Percentiles rank a stretch among this genome's conserved stretches.
phyloP scores from a whole-genome alignment of 2,329 filamentous ascomycete species.

The Xylariaceae sp. region DNA sequence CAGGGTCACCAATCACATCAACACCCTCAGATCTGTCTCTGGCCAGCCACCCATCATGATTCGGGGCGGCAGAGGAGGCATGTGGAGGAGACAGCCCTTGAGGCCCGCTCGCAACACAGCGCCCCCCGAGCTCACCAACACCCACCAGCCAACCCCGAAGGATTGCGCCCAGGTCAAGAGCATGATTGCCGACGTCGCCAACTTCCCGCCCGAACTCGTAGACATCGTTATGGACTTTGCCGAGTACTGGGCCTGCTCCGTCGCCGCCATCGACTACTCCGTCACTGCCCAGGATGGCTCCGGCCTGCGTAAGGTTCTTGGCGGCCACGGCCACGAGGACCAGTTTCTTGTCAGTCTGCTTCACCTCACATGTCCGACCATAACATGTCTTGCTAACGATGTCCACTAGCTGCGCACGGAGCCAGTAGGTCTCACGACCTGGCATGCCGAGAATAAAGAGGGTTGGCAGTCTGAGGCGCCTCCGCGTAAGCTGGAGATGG shows the following conservation, averaged over 20 bases:
- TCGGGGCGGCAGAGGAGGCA: constrained; percentile 18
- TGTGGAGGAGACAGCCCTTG: neutral
- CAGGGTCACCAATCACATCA: constrained; percentile 2
- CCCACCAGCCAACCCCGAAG: constrained; percentile 20
- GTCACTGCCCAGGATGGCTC: constrained; percentile 7
- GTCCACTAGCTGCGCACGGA: constrained; percentile 37
- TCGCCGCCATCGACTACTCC: constrained; percentile 31
- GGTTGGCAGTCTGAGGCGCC: constrained; percentile 23
- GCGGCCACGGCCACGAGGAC: constrained; percentile 31
- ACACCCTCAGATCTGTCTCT: neutral
- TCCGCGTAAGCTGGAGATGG: constrained; percentile 25
- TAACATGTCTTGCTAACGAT: neutral
- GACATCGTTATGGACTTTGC: constrained; percentile 57
- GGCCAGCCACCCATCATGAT: constrained; percentile 20
- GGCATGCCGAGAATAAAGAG: constrained; percentile 24
- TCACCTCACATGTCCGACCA: neutral
- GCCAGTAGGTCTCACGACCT: constrained; percentile 39
- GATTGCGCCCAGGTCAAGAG: constrained; percentile 51
- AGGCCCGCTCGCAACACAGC: neutral
- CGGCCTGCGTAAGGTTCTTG: constrained; percentile 9
- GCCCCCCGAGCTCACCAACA: constrained; percentile 8
- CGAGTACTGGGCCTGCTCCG: constrained; percentile 60
- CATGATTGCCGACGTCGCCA: constrained; percentile 42
- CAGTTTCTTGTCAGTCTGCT: constrained; percentile 36
- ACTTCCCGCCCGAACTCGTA: constrained; percentile 54